Base-by-base conservation (phyloP, 2,329 filamentous ascomycete genomes). In the Claviceps africana region DNA sequence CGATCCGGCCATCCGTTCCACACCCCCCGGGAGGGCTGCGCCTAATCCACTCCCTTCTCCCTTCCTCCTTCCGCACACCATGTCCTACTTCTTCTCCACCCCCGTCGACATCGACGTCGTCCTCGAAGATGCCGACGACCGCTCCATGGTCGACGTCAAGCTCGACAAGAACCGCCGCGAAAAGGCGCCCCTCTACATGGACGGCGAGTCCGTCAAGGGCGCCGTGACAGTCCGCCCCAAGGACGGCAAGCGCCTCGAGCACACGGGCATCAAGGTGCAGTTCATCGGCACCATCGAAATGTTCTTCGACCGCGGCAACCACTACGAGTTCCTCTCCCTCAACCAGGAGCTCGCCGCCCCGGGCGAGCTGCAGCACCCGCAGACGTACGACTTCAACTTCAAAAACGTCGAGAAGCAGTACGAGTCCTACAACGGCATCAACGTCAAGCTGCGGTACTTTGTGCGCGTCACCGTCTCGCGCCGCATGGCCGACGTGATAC, bases 371-470 rank as follows among this genome's bases (percentile, higher is more conserved):
- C 93, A 97, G 67, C 94, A 98, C 71, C 93, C 93, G 44, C 93
- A 98, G 73, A 96, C 90, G 48, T 96, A 95, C 70, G 88, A 95
- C 60, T 98, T 98, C 81, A 95, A 96, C 75, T 98, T 98, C 81
- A 97, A 97, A 71, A 98, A 97, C 70, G 89, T 98, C 62, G 93
- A 98, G 79, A 98, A 98, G 77, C 90, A 95, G 70, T 98, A 98
- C 77, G 94, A 98, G 72, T 96, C 90, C 58, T 98, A 98, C 78
- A 95, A 95, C 67, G 93, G 93, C 65, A 98, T 98, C 81, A 98
- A 98, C 67, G 93, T 98, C 64, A 95, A 95, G 76, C 80, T 98
- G 67, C 89, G 93, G 61, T 98, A 98, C 79, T 97, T 97, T 71
- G 84, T 97, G 53, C 86, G 90, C 61, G 93, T 97, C 60, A 98